Percentiles rank a stretch among this genome's conserved stretches.
Conservation (phyloP, 495 filamentous ascomycete genomes). For the Neurospora tetraspora region DNA sequence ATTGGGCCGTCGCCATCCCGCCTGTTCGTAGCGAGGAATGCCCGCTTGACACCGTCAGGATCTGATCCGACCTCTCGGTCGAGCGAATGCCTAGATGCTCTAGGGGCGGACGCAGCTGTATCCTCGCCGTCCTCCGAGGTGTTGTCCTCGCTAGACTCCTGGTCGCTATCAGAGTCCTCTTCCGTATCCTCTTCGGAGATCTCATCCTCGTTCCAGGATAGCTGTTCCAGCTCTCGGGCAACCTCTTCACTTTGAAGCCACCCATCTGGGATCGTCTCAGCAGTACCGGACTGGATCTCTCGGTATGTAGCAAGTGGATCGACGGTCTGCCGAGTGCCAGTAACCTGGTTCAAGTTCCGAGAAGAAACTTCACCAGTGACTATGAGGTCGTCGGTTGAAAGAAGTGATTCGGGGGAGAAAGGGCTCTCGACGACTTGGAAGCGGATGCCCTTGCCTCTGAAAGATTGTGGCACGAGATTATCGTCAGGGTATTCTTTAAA, state of each 20-base stretch:
- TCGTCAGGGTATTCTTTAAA: not conserved
- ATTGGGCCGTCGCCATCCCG: not conserved
- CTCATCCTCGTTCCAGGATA: not conserved
- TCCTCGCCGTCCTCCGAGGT: not conserved
- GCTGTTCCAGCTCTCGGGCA: not conserved
- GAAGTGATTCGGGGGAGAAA: not conserved
- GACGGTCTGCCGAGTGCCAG: not conserved
- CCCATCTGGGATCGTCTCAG: not conserved
- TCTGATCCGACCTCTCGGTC: not conserved
- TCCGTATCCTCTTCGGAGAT: not conserved
- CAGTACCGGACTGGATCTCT: not conserved
- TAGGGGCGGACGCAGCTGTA: not conserved
- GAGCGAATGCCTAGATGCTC: not conserved
- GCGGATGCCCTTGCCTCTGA: not conserved
- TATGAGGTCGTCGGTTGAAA: not conserved
- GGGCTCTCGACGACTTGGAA: not conserved
- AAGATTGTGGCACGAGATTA: not conserved
- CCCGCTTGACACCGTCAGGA: not conserved
- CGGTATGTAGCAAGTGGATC: not conserved
- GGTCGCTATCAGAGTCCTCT: not conserved
- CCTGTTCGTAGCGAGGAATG: not conserved
- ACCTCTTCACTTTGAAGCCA: not conserved
- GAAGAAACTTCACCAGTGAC: not conserved
- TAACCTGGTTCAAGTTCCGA: not conserved
- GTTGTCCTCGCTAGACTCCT: not conserved